Evolutionary conservation across 176 grass and related monocot genomes (phyloP).

Genomic region (Thalia dealbata): DNA sequence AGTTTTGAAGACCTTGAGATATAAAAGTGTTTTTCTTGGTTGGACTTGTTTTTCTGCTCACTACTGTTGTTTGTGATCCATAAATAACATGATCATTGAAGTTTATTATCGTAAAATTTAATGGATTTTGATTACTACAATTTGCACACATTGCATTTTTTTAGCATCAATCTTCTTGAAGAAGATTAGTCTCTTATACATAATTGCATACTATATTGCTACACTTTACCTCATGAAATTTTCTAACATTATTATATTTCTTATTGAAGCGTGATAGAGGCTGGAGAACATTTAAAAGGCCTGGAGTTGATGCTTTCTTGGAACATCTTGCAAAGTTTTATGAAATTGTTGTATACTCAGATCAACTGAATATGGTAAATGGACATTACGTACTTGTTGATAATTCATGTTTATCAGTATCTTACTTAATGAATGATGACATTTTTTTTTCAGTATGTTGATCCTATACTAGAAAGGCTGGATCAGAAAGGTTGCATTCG

Average conservation of each 20-base stretch:
- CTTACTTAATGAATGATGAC: constrained; percentile 14
- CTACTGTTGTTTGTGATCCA: not conserved
- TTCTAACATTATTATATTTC: not conserved
- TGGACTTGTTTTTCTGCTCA: not conserved
- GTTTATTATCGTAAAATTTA: not conserved
- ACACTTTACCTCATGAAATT: not conserved
- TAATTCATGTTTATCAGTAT: not conserved
- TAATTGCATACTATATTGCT: not conserved
- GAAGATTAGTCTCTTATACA: not conserved
- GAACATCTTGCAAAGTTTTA: constrained; percentile 56
- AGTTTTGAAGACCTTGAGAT: not conserved
- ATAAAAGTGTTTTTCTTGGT: not conserved
- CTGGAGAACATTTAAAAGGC: constrained; percentile 94
- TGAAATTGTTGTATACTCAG: constrained; percentile 91
- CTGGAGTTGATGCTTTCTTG: constrained; percentile 90
- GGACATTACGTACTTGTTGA: constrained; percentile 16
- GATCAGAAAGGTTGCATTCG: constrained; percentile 48
- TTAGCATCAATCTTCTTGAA: not conserved
- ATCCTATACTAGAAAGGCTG: constrained; percentile 77
- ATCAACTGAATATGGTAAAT: constrained; percentile 79
- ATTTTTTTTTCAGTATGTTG: constrained; percentile 62
- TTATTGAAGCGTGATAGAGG: constrained; percentile 73
- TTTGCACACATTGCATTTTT: not conserved
- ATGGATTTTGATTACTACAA: not conserved
- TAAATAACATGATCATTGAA: not conserved